Conservation (phyloP, 1,284 basidiomycete genomes). For the Trametes polyzona region DNA sequence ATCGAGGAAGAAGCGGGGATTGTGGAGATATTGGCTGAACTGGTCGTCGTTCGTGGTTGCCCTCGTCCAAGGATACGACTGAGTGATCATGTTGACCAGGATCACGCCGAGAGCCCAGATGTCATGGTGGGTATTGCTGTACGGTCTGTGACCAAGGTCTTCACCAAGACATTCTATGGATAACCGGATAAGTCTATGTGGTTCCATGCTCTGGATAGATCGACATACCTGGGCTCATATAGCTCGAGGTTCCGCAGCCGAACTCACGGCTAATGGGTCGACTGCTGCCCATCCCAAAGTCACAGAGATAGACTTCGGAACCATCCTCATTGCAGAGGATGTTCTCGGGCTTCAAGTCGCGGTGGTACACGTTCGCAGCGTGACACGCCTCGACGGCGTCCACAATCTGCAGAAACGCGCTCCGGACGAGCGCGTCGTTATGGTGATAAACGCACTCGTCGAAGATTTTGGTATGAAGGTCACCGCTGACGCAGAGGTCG, state of each 20-base stretch:
- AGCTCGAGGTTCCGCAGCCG: slow-evolving; percentile 55
- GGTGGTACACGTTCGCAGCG: slow-evolving; percentile 61
- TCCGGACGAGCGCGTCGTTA: slow-evolving; percentile 52
- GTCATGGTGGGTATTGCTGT: slow-evolving; percentile 79
- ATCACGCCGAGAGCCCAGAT: slow-evolving; percentile 78
- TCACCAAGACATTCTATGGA: slow-evolving; percentile 34
- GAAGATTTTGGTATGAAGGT: slow-evolving; percentile 66
- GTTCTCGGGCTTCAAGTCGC: slow-evolving; percentile 79
- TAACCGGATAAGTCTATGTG: not conserved
- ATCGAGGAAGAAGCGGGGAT: slow-evolving; percentile 67
- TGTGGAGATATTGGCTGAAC: slow-evolving; percentile 47
- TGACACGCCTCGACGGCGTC: slow-evolving; percentile 70
- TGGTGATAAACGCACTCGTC: slow-evolving; percentile 50
- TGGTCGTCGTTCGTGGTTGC: slow-evolving; percentile 74
- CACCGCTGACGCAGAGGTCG: slow-evolving; percentile 65
- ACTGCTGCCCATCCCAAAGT: slow-evolving; percentile 73
- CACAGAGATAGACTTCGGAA: slow-evolving; percentile 56
- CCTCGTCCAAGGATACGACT: slow-evolving; percentile 84
- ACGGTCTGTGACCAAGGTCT: slow-evolving; percentile 36
- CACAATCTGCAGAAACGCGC: slow-evolving; percentile 62
- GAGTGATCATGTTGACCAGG: slow-evolving; percentile 76
- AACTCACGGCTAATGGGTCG: slow-evolving; percentile 52
- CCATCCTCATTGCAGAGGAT: slow-evolving; percentile 58
- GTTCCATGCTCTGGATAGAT: not conserved
- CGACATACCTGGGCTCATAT: slow-evolving; percentile 58